Evolutionary conservation across 1,284 basidiomycete species (phyloP), one percentile per base, ranked within the genome.

Genomic region (Microbotryomycetes sp.): DNA sequence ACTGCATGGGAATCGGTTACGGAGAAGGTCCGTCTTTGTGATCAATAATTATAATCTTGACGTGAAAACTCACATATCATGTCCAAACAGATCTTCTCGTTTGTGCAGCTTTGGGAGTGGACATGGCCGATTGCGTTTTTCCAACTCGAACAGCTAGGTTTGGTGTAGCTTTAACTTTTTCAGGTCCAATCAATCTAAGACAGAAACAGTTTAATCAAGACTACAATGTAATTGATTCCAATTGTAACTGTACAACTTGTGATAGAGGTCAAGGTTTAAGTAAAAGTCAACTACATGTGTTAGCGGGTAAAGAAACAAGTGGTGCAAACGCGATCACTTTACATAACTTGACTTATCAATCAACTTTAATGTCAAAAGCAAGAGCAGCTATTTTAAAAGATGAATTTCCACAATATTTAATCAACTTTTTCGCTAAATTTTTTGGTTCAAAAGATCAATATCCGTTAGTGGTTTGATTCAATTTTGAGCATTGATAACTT

Each of bases 41-140:
- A 6, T 15, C 23, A 19, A n/a, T 16, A 14, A n/a, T n/a, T 46
- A 25, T 5, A 6, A 28, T 36, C 53, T 54, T 30, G 25, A 1
- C 25, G 2, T 9, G 14, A n/a, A 45, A 22, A 19, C 6, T 15
- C 28, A 28, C 47, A 51, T 47, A n/a, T 48, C 25, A n/a, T n/a
- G 6, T 32, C 23, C 14, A 15, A 15, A 15, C 61, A 89, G 88
- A 91, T 77, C 79, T 92, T 19, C 77, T 92, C 49, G 88, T 92
- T 15, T 90, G 89, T 71, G 85, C 89, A 26, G 89, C 89, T 7
- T 78, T 92, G n/a, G 89, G 89, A 6, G 81, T 92, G 23, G 89
- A 92, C 71, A 91, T 92, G 88, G 87, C 88, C 1, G 89, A 92
- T 72, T 92, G 89, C 66, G 89, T 92, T 12, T 92, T 90, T 71